A percentile compares a stretch with the other conserved stretches of the same genome.
phyloP scores from a whole-genome alignment of 2,329 filamentous ascomycete species.

The Cyclaneusma minus region DNA sequence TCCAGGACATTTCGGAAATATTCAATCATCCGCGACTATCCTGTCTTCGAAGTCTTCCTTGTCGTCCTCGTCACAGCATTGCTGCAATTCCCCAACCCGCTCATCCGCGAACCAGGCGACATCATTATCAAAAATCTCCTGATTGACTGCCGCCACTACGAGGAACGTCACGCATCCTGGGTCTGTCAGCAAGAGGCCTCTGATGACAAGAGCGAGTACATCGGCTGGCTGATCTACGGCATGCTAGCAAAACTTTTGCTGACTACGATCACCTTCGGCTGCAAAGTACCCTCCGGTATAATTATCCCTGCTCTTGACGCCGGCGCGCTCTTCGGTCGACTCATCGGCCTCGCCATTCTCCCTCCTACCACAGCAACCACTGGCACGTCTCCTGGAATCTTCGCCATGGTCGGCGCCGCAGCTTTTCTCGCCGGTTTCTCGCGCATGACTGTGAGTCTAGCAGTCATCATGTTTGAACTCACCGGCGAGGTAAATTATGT shows the following conservation, averaged over 20 bases:
- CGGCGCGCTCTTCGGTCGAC: conserved; percentile 39
- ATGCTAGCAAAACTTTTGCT: conserved; percentile 37
- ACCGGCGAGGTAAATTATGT: conserved; percentile 42
- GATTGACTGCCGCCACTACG: conserved; percentile 31
- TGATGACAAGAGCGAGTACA: conserved; percentile 24
- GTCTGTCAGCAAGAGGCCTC: conserved; percentile 33
- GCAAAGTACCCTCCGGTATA: conserved; percentile 43
- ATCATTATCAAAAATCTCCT: conserved; percentile 38
- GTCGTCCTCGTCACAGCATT: conserved; percentile 36
- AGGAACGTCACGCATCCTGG: conserved; percentile 24
- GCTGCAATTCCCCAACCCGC: conserved; percentile 38
- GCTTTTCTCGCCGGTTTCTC: conserved; percentile 42
- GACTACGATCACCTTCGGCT: conserved; percentile 41
- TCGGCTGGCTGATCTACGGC: conserved; percentile 34
- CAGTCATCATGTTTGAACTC: conserved; percentile 46
- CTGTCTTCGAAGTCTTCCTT: conserved; percentile 37
- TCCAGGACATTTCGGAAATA: conserved; percentile 36
- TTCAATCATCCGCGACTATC: conserved; percentile 34
- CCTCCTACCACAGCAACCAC: no score
- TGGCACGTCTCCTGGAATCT: conserved; percentile 37
- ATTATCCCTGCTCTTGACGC: conserved; percentile 44
- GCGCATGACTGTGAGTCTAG: conserved; percentile 40
- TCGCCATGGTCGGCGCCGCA: conserved; percentile 43
- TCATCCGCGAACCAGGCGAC: conserved; percentile 38
- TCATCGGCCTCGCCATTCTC: conserved; percentile 27